These are phyloP conservation scores for Cyclocybe cylindracea DNA, from an alignment of 768 basidiomycete species.

Conservation along the genomic window DNA sequence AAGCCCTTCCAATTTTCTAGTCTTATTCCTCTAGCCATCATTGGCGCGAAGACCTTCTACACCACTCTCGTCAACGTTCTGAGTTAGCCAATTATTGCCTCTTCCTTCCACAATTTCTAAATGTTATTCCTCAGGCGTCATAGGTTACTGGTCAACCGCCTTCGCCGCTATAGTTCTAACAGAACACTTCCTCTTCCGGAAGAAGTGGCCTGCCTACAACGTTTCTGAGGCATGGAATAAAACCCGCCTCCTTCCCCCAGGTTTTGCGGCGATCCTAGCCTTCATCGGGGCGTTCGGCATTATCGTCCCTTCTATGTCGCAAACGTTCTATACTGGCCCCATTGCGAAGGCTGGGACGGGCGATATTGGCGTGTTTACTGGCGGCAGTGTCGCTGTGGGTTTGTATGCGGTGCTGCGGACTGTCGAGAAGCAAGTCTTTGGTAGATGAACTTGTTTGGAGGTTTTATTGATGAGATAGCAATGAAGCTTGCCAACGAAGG, in stretches of 20 bases:
- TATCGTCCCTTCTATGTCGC: slow-evolving; percentile 67
- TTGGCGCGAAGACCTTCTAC: slow-evolving; percentile 71
- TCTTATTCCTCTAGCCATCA: slow-evolving; percentile 66
- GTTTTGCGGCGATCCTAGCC: slow-evolving; percentile 59
- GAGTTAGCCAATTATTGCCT: slow-evolving; percentile 38
- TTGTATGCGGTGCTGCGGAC: slow-evolving; percentile 51
- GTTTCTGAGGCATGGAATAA: slow-evolving; percentile 56
- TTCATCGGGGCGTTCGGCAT: slow-evolving; percentile 53
- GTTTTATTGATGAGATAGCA: too few relatives aligned
- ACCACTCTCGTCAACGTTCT: slow-evolving; percentile 63
- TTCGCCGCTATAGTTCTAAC: slow-evolving; percentile 60
- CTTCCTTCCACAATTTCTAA: background rate
- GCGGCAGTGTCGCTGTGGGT: slow-evolving; percentile 46
- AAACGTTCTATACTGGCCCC: slow-evolving; percentile 72
- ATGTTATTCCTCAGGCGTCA: slow-evolving; percentile 29
- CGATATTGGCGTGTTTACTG: slow-evolving; percentile 72
- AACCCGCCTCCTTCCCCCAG: slow-evolving; percentile 55
- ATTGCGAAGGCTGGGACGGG: slow-evolving; percentile 60
- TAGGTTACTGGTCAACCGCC: slow-evolving; percentile 59
- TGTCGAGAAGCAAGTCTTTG: slow-evolving; percentile 30
- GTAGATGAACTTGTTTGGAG: too few relatives aligned
- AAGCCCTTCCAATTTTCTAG: slow-evolving; percentile 29
- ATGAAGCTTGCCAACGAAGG: too few relatives aligned
- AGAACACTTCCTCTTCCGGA: slow-evolving; percentile 71
- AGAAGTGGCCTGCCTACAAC: slow-evolving; percentile 48